Evolutionary conservation across 2,329 filamentous ascomycete species (phyloP), one percentile per base, ranked within the genome.

Genomic region (Talaromyces sp.): DNA sequence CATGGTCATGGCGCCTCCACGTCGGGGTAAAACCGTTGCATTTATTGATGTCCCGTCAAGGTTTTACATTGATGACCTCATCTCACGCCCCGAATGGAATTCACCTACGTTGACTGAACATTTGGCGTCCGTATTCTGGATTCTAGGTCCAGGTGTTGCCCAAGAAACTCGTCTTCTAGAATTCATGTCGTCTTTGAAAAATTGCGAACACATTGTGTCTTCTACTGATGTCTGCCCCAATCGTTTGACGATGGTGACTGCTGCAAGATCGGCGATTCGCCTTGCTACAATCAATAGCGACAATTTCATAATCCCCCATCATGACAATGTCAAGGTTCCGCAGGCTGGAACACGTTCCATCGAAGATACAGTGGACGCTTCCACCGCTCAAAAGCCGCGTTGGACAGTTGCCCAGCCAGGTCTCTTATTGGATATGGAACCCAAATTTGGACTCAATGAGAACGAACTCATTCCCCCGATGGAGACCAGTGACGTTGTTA

Each of bases 41-140:
- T 81, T 99, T 7, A 80, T 96, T 44, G 93, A 98, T 68, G 75
- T 99, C 7, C 91, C 92, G 1, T 84, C 87, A 14, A 65, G 73
- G 0, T 84, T 86, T 7, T 93, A 95, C 69, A 78, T 98, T 28
- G 85, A 88, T 12, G 76, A 83, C 5, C 82, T 97, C 59, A 69
- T 96, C 48, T 79, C 81, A 39, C 84, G 91, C 35, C 82, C 87
- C 2, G 93, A 97, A 73, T 93, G 90, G 87, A 78, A 81, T 18
- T 84, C 84, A 40, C 69, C 80, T 11, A 78, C 84, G 33, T 78
- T 96, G 37, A 91, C 91, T 81, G 80, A 80, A 6, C 84, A 88
- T 56, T 75, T 97, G 52, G 79, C 83, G 52, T 83, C 83, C 44
- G 84, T 96, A 56, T 84, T 95, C 68, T 99, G 95, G 93, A 87